These are phyloP conservation scores for Globisporangium parvum DNA, from an alignment of 352 stramenopile genomes.

Conservation along the genomic window DNA sequence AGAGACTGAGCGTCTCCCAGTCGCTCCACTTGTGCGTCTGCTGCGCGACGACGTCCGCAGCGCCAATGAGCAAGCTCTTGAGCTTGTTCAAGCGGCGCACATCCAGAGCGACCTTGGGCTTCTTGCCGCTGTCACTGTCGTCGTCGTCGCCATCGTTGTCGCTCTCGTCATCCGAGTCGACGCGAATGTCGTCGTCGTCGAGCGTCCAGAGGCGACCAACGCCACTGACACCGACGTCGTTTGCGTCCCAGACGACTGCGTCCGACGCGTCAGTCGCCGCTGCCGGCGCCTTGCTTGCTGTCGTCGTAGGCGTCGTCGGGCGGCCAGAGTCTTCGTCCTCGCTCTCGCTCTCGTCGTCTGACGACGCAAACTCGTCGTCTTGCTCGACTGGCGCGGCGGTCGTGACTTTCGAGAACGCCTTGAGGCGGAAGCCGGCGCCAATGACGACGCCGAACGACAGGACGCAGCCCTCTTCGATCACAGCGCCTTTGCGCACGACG, in stretches of 20 bases:
- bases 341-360: conserved; percentile 33
- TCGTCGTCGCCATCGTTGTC: conserved; percentile 23
- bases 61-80: conserved; percentile 64
- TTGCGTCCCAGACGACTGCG: conserved; percentile 48
- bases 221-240: conserved; percentile 61
- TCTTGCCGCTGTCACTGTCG: conserved; percentile 18
- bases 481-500: conserved; percentile 57
- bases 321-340: conserved; percentile 12
- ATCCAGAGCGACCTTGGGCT: conserved; percentile 20
- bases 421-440: conserved; percentile 57
- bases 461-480: conserved; percentile 68
- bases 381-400: conserved; percentile 42
- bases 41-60: conserved; percentile 47
- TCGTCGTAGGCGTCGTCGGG: neutral
- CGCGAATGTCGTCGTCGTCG: conserved; percentile 77
- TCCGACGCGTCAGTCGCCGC: conserved; percentile 2
- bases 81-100: conserved; percentile 50
- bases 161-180: conserved; percentile 56
- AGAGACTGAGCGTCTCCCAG: conserved; percentile 79
- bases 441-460: conserved; percentile 82
- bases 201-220: conserved; percentile 78
- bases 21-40: conserved; percentile 60
- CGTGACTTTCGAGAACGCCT: conserved; percentile 79
- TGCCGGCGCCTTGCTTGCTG: neutral
- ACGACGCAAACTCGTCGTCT: conserved; percentile 72